Percentiles rank a stretch among this genome's conserved stretches.
Evolutionary conservation across 306 rosid genomes (phyloP).

Genomic region (Luffa acutangula): DNA sequence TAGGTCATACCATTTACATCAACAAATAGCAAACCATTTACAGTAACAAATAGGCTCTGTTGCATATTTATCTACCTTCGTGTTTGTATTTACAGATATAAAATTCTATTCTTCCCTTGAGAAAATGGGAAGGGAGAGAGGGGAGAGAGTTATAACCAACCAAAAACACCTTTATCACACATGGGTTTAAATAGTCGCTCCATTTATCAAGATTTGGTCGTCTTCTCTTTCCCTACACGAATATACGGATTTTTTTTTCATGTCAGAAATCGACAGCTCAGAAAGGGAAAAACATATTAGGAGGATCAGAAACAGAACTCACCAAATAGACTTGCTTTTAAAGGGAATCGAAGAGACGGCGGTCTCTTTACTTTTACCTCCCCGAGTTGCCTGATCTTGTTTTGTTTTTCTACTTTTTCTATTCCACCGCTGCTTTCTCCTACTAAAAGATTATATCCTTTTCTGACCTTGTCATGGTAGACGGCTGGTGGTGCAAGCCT

Average conservation of each 20-base stretch:
- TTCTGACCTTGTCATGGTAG: constrained; percentile 82
- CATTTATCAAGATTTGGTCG: neutral
- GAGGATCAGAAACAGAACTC: constrained; percentile 18
- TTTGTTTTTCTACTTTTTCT: constrained; percentile 32
- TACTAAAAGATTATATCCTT: constrained; percentile 31
- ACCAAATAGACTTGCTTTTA: constrained; percentile 73
- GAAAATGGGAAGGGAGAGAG: neutral
- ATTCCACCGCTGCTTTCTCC: constrained; percentile 58
- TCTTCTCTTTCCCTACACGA: constrained; percentile 4
- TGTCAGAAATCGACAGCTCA: constrained; percentile 19
- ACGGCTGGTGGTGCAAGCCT: constrained; percentile 91
- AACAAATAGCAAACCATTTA: neutral
- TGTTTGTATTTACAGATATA: neutral
- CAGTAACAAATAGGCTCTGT: neutral
- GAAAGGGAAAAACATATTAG: constrained; percentile 1
- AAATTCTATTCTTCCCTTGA: neutral
- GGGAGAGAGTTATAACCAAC: neutral
- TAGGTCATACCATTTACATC: neutral
- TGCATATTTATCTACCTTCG: neutral
- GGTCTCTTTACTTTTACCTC: constrained; percentile 77
- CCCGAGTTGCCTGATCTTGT: constrained; percentile 41
- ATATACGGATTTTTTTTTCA: neutral
- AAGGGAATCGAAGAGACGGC: constrained; percentile 58
- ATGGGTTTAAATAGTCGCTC: neutral
- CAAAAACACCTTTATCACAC: neutral